A percentile compares a stretch with the other conserved stretches of the same genome.
These are phyloP conservation scores for Pachyrhizus erosus DNA, from an alignment of 306 rosid genomes.

Conservation along the genomic window DNA sequence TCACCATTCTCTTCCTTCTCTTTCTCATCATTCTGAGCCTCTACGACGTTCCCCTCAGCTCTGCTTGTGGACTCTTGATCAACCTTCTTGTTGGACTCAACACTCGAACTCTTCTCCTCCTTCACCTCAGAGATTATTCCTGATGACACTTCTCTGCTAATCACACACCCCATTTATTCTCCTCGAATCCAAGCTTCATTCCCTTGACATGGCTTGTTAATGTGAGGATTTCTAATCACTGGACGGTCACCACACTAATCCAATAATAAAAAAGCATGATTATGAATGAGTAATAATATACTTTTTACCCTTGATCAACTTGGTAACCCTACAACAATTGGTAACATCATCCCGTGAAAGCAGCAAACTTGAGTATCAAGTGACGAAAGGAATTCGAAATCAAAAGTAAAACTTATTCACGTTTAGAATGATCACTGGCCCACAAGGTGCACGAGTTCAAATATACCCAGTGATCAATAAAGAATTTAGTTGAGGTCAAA, in stretches of 20 bases:
- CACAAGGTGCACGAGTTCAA: slow-evolving; percentile 31
- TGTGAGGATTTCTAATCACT: slow-evolving; percentile 34
- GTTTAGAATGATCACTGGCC: slow-evolving; percentile 28
- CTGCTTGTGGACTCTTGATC: slow-evolving; percentile 63
- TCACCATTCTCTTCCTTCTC: slow-evolving; percentile 60
- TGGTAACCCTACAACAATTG: slow-evolving; percentile 21
- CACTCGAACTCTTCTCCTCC: slow-evolving; percentile 61
- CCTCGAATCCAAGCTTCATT: slow-evolving; percentile 67
- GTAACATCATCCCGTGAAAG: slow-evolving; percentile 27
- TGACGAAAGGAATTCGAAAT: slow-evolving; percentile 36
- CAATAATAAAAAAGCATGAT: slow-evolving; percentile 22
- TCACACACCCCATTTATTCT: slow-evolving; percentile 80
- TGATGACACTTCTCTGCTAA: slow-evolving; percentile 74
- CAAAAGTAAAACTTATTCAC: slow-evolving; percentile 10
- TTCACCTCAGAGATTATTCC: slow-evolving; percentile 64
- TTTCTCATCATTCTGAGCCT: slow-evolving; percentile 59
- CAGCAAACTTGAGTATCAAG: slow-evolving; percentile 24
- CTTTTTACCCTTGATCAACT: slow-evolving; percentile 36
- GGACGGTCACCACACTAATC: slow-evolving; percentile 50
- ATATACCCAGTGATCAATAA: neutral
- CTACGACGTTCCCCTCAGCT: slow-evolving; percentile 49
- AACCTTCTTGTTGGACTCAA: slow-evolving; percentile 58
- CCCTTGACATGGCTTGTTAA: slow-evolving; percentile 55
- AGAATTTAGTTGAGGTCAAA: slow-evolving; percentile 40
- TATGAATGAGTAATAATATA: slow-evolving; percentile 5